These are phyloP conservation scores for Hyaloscypha hepaticicola DNA, from an alignment of 495 filamentous ascomycete genomes.

Conservation along the genomic window DNA sequence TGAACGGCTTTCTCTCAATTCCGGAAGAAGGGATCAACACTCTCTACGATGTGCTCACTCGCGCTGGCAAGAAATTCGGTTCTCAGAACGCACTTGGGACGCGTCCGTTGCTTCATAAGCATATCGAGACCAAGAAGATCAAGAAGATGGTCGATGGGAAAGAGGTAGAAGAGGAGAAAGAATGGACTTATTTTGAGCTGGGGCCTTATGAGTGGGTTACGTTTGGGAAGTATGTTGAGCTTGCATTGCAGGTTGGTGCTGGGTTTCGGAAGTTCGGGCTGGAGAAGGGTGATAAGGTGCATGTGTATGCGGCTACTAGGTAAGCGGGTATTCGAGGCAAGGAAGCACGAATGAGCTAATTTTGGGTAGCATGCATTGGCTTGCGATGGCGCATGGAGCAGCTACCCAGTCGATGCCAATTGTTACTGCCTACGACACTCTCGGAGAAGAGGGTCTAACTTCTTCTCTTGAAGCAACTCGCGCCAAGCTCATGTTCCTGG, in stretches of 20 bases:
- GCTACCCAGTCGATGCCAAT: slow-evolving; percentile 89
- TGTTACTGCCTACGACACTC: slow-evolving; percentile 95
- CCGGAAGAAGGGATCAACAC: slow-evolving; percentile 54
- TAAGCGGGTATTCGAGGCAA: slow-evolving; percentile 28
- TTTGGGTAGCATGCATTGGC: slow-evolving; percentile 67
- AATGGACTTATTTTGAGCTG: slow-evolving; percentile 66
- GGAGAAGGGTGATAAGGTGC: slow-evolving; percentile 45
- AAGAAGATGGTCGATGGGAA: slow-evolving; percentile 62
- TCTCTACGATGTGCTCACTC: slow-evolving; percentile 55
- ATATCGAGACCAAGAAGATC: slow-evolving; percentile 64
- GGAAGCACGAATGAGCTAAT: neutral
- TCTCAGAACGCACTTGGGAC: slow-evolving; percentile 57
- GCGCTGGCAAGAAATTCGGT: slow-evolving; percentile 50
- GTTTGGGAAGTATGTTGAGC: slow-evolving; percentile 57
- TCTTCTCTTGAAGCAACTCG: slow-evolving; percentile 86
- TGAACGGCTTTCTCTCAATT: slow-evolving; percentile 47
- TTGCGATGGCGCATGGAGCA: slow-evolving; percentile 68
- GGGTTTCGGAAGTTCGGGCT: slow-evolving; percentile 57
- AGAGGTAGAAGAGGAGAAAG: slow-evolving; percentile 58
- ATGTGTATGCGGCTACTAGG: slow-evolving; percentile 62
- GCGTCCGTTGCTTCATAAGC: slow-evolving; percentile 55
- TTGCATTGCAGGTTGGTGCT: slow-evolving; percentile 49
- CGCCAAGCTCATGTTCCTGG: slow-evolving; percentile 86
- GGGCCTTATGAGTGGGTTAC: slow-evolving; percentile 56
- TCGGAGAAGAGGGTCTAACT: slow-evolving; percentile 86